Conservation (phyloP, 75 land plant genomes). For the Chamaecyparis obtusa region DNA sequence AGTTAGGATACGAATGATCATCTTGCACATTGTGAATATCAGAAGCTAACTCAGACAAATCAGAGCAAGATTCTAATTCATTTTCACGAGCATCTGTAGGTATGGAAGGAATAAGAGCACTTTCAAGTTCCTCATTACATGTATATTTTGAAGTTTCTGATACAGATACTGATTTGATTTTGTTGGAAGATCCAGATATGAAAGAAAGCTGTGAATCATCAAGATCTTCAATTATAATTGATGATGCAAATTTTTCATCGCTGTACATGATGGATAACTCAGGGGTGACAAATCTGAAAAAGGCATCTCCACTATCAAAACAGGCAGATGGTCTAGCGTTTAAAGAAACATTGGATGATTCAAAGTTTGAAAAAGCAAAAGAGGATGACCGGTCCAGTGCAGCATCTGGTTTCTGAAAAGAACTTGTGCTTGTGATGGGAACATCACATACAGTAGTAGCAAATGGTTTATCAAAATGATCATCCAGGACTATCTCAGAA, state of each 20-base stretch:
- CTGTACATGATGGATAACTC: conserved; percentile 10
- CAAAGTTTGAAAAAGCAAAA: conserved; percentile 9
- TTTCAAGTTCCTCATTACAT: not conserved
- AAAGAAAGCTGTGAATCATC: not conserved
- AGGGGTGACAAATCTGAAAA: not conserved
- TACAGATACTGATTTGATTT: not conserved
- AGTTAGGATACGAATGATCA: not conserved
- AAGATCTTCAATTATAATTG: not conserved
- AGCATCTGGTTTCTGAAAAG: not conserved
- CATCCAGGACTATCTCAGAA: not conserved
- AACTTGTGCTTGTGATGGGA: not conserved
- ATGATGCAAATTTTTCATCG: conserved; percentile 4
- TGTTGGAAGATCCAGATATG: not conserved
- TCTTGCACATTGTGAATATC: not conserved
- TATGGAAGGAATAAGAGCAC: not conserved
- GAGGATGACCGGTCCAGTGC: conserved; percentile 10
- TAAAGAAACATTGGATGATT: not conserved
- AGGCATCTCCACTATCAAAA: conserved; percentile 3
- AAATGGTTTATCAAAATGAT: conserved; percentile 4
- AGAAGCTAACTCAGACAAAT: conserved; percentile 10
- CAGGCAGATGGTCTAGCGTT: conserved; percentile 4
- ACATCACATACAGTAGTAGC: not conserved
- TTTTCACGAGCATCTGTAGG: not conserved
- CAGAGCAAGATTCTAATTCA: not conserved
- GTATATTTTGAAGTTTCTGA: not conserved